These are phyloP conservation scores for Akebia trifoliata DNA, from an alignment of 164 flowering plant genomes.

Conservation along the genomic window DNA sequence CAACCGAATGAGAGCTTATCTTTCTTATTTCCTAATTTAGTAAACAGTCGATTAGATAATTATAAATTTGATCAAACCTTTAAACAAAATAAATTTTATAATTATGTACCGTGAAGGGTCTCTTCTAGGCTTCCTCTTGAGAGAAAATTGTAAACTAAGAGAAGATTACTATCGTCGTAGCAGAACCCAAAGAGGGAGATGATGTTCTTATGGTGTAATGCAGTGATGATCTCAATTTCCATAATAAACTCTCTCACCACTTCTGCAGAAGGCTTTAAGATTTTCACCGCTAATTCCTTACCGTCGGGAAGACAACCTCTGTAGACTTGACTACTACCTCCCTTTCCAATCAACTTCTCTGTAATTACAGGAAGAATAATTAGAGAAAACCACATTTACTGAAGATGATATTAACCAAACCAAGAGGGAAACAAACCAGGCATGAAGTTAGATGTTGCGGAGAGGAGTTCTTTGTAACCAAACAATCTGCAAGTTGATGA, in stretches of 20 bases:
- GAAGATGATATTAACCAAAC: background rate
- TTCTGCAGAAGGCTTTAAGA: slow-evolving; percentile 67
- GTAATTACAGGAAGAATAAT: slow-evolving; percentile 13
- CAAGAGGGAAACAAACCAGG: slow-evolving; percentile 44
- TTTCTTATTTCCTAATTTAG: slow-evolving; percentile 38
- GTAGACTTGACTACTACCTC: slow-evolving; percentile 86
- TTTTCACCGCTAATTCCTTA: slow-evolving; percentile 81
- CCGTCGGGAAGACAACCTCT: slow-evolving; percentile 78
- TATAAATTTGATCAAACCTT: background rate
- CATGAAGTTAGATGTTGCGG: slow-evolving; percentile 65
- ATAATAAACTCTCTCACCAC: slow-evolving; percentile 59
- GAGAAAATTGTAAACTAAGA: slow-evolving; percentile 76
- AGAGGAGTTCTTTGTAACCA: slow-evolving; percentile 52
- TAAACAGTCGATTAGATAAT: background rate
- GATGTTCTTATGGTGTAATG: slow-evolving; percentile 73
- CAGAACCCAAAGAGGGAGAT: slow-evolving; percentile 83
- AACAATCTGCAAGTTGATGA: slow-evolving; percentile 76
- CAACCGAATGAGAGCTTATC: slow-evolving; percentile 53
- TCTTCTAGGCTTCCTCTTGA: slow-evolving; percentile 92
- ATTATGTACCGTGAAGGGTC: slow-evolving; percentile 70
- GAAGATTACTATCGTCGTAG: slow-evolving; percentile 57
- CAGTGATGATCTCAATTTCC: slow-evolving; percentile 81
- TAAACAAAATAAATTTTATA: background rate
- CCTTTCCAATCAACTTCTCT: slow-evolving; percentile 89
- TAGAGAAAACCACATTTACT: background rate